These are phyloP conservation scores for Trypanosoma boissoni DNA, from an alignment of 208 protist genomes.

Conservation along the genomic window DNA sequence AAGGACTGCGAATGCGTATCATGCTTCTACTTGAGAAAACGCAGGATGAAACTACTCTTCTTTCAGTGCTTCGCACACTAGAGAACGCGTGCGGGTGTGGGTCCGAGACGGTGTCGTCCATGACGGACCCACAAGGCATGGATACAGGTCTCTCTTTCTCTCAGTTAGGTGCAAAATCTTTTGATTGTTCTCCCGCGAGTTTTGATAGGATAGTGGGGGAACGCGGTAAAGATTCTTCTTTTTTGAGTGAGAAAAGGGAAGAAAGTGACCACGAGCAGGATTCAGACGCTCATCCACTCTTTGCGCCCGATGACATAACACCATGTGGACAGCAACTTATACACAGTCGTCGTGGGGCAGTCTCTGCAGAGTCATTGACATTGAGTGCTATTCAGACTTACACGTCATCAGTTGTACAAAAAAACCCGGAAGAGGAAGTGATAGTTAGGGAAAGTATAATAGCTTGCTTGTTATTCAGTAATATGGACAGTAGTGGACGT, in stretches of 20 bases:
- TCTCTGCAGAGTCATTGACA: constrained; percentile 51
- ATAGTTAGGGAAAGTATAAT: constrained; percentile 46
- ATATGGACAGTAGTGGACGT: constrained; percentile 49
- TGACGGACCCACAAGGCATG: not conserved
- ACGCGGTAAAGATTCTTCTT: no score
- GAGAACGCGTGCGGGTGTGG: constrained; percentile 21
- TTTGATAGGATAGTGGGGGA: no score
- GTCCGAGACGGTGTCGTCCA: not conserved
- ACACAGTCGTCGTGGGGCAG: constrained; percentile 51
- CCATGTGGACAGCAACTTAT: not conserved
- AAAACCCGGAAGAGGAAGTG: constrained; percentile 39
- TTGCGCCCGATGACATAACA: not conserved
- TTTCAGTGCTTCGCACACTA: constrained; percentile 38
- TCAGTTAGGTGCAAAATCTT: no score
- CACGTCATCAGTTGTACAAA: constrained; percentile 24
- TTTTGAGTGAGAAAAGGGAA: no score
- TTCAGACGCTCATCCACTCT: not conserved
- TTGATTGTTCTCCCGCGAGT: no score
- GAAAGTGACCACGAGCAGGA: no score
- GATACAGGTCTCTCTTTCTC: not conserved
- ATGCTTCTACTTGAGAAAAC: constrained; percentile 48
- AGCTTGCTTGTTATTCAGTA: constrained; percentile 68
- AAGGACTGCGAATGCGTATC: constrained; percentile 54
- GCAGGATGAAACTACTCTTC: constrained; percentile 50
- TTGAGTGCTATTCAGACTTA: constrained; percentile 25